Evolutionary conservation across 495 filamentous ascomycete genomes (phyloP), one percentile per base, ranked within the genome.

Genomic region (Aspergillus steynii): DNA sequence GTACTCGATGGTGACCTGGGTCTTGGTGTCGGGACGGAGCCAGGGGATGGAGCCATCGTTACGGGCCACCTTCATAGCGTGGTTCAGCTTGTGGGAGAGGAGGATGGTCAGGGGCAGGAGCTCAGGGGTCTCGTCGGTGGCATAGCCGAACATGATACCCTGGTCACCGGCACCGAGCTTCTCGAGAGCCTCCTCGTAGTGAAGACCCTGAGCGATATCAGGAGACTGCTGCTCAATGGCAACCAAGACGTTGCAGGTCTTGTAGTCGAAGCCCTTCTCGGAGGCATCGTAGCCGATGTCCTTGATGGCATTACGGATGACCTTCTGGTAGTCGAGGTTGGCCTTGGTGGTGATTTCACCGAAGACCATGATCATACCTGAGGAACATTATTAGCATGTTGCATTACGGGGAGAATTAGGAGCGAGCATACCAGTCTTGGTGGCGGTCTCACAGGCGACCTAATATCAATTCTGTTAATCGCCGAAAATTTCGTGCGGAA

Each of bases 81-180:
- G 80, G 83, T 99, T 99, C 63, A 99, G 88, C 85, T 91, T 92
- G 85, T 99, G 95, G 71, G 95, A 88, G 73, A 97, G 86, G 58
- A 92, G 86, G 67, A 97, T 82, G 65, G 95, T 97, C 71, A 99
- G 82, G 63, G 95, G 95, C 72, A 98, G 89, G 64, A 95, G 86
- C 82, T 99, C 94, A 62, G 95, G 95, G 71, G 95, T 98, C 86
- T 99, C 95, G 70, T 99, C 94, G 74, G 95, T 96, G 72, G 95
- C 95, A 88, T 99, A 99, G 67, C 95, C 95, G 80, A 99, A 99
- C 95, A 99, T 99, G 85, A 99, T 97, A 83, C 95, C 95, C 84
- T 99, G 95, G 82, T 99, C 95, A 90, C 95, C 95, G 60, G 95
- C 95, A 81, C 95, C 95, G 63, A 99, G 87, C 80, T 96, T 89